These are phyloP conservation scores for Mycena galericulata DNA, from an alignment of 768 basidiomycete genomes.

Conservation along the genomic window DNA sequence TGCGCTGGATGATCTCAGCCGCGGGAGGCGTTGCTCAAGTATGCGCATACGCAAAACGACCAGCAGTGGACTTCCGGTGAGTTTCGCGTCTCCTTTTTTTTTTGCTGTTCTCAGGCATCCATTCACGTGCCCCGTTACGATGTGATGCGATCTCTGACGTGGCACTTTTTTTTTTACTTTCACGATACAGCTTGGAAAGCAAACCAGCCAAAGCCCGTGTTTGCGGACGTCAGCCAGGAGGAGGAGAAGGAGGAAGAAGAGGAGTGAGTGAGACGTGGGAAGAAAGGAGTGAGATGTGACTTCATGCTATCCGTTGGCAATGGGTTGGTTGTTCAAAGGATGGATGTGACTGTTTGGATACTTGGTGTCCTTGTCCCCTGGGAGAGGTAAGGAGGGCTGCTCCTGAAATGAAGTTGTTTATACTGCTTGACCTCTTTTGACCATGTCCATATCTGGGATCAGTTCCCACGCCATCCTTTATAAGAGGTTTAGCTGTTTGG, in stretches of 20 bases:
- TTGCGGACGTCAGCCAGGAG: constrained; percentile 73
- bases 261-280: constrained; percentile 33
- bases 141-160: constrained; percentile 68
- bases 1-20: constrained; percentile 68
- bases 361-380: no score
- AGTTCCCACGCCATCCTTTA: no score
- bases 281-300: constrained; percentile 36
- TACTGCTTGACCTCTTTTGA: no score
- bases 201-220: constrained; percentile 91
- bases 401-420: no score
- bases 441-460: no score
- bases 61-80: constrained; percentile 89
- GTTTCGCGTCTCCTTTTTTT: constrained; percentile 46
- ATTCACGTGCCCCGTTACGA: constrained; percentile 24
- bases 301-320: no score
- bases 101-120: constrained; percentile 32
- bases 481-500: no score
- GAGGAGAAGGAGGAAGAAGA: constrained; percentile 61
- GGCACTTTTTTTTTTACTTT: constrained; percentile 68
- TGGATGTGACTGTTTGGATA: constrained; percentile 21
- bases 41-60: constrained; percentile 83
- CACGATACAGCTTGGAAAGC: constrained; percentile 82
- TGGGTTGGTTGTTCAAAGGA: constrained; percentile 11
- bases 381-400: no score
- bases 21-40: constrained; percentile 95